These are phyloP conservation scores for Pythium plurisporium DNA, from an alignment of 352 stramenopile genomes.

Conservation along the genomic window DNA sequence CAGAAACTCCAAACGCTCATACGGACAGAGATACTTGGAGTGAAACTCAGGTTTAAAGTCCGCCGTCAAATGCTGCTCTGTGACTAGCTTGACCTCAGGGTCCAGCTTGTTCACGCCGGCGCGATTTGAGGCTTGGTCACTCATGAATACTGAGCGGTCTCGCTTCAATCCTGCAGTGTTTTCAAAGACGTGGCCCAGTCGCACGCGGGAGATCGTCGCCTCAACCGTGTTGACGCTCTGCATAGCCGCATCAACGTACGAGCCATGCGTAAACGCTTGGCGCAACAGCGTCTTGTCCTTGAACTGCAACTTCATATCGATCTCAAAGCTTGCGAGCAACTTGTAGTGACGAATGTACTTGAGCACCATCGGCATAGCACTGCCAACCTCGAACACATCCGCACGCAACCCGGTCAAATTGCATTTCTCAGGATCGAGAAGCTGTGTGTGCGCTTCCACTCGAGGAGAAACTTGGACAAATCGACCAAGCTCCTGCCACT, in stretches of 20 bases:
- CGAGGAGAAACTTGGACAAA: slow-evolving; percentile 69
- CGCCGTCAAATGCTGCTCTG: slow-evolving; percentile 51
- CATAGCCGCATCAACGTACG: slow-evolving; percentile 81
- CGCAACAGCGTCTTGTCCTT: slow-evolving; percentile 72
- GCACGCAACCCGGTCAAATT: slow-evolving; percentile 71
- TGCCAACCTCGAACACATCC: slow-evolving; percentile 80
- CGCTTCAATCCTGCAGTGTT: slow-evolving; percentile 57
- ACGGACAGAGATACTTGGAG: slow-evolving; percentile 71
- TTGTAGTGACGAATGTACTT: slow-evolving; percentile 80
- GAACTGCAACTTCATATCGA: slow-evolving; percentile 55
- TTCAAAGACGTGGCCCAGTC: slow-evolving; percentile 68
- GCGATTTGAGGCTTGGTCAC: slow-evolving; percentile 23
- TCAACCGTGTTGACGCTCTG: slow-evolving; percentile 81
- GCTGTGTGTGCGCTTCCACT: slow-evolving; percentile 37
- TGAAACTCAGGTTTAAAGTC: slow-evolving; percentile 80
- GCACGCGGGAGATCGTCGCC: slow-evolving; percentile 67
- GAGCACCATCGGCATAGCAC: slow-evolving; percentile 82
- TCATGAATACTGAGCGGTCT: slow-evolving; percentile 44
- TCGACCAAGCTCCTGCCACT: slow-evolving; percentile 28
- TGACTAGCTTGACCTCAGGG: slow-evolving; percentile 44
- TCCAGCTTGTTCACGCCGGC: slow-evolving; percentile 25
- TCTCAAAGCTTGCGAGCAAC: slow-evolving; percentile 60
- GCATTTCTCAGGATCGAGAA: slow-evolving; percentile 43
- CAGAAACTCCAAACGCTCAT: slow-evolving; percentile 83
- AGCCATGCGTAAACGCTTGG: slow-evolving; percentile 82